Conservation (phyloP, 2,329 filamentous ascomycete species). For the Kalmusia sp. region DNA sequence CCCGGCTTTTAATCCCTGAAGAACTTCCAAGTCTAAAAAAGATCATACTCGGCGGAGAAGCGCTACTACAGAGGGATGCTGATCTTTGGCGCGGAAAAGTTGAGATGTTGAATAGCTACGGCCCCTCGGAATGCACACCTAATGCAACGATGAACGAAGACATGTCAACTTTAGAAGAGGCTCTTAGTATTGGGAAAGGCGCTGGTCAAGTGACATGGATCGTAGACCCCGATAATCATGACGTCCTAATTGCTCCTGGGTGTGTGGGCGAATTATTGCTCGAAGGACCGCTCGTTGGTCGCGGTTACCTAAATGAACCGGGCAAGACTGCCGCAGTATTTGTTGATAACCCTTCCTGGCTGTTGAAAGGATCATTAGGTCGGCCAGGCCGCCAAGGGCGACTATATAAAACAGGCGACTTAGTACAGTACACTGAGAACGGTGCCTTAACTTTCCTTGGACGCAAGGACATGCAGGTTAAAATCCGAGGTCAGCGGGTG, state of each 20-base stretch:
- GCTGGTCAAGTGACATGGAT: background rate
- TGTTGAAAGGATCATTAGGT: background rate
- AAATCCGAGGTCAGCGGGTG: constrained; percentile 26
- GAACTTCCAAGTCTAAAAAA: no score
- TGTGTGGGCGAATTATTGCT: constrained; percentile 60
- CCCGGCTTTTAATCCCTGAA: no score
- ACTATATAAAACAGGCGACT: constrained; percentile 31
- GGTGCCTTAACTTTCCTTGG: constrained; percentile 22
- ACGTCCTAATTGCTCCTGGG: background rate
- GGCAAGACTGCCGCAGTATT: constrained; percentile 11
- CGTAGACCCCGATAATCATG: background rate
- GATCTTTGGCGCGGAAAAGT: no score
- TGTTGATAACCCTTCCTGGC: background rate
- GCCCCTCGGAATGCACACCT: no score
- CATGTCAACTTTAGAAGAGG: no score
- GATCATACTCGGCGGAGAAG: no score
- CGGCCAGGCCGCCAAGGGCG: background rate
- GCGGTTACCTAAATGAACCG: constrained; percentile 26
- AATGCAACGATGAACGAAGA: no score
- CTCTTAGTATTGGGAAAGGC: no score
- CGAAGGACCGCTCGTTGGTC: constrained; percentile 57
- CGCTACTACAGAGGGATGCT: no score
- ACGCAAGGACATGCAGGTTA: constrained; percentile 30
- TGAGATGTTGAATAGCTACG: no score
- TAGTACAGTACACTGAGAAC: constrained; percentile 20